These are phyloP conservation scores for Biscutella auriculata DNA, from an alignment of 441 rosid species.

Conservation along the genomic window DNA sequence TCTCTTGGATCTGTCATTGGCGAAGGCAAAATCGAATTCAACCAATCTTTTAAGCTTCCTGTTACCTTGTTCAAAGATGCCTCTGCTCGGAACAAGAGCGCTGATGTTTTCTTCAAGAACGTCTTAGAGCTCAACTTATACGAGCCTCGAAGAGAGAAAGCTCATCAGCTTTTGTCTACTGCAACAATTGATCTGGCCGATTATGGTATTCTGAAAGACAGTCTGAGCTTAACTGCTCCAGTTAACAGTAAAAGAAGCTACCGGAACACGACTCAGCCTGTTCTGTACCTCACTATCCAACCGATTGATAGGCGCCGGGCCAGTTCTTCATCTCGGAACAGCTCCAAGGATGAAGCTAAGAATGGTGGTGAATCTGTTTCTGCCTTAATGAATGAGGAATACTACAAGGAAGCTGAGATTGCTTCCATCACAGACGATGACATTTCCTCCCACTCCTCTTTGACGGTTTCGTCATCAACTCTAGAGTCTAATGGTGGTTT, in stretches of 20 bases:
- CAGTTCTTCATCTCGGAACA: constrained; percentile 30
- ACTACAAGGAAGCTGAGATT: constrained; percentile 71
- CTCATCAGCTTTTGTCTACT: constrained; percentile 59
- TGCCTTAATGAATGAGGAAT: constrained; percentile 63
- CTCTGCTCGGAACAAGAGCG: constrained; percentile 42
- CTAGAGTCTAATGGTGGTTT: constrained; percentile 36
- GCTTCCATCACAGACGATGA: constrained; percentile 68
- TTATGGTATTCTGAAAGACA: constrained; percentile 48
- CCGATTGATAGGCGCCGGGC: constrained; percentile 32
- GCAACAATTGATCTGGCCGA: constrained; percentile 71
- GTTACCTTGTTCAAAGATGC: constrained; percentile 53
- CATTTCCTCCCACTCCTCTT: constrained; percentile 69
- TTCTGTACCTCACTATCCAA: constrained; percentile 52
- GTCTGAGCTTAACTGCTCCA: constrained; percentile 38
- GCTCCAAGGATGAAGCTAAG: constrained; percentile 35
- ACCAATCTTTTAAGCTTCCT: constrained; percentile 69
- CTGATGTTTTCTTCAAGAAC: constrained; percentile 52
- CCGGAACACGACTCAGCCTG: constrained; percentile 67
- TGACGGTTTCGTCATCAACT: constrained; percentile 36
- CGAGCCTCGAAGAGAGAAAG: constrained; percentile 83
- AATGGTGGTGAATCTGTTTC: constrained; percentile 57
- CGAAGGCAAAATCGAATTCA: constrained; percentile 86
- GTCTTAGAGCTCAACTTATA: constrained; percentile 63
- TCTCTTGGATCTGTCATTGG: constrained; percentile 59
- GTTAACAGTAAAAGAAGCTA: constrained; percentile 74